Conservation (phyloP, 2,329 filamentous ascomycete genomes). For the Phaeosphaeria sp. region DNA sequence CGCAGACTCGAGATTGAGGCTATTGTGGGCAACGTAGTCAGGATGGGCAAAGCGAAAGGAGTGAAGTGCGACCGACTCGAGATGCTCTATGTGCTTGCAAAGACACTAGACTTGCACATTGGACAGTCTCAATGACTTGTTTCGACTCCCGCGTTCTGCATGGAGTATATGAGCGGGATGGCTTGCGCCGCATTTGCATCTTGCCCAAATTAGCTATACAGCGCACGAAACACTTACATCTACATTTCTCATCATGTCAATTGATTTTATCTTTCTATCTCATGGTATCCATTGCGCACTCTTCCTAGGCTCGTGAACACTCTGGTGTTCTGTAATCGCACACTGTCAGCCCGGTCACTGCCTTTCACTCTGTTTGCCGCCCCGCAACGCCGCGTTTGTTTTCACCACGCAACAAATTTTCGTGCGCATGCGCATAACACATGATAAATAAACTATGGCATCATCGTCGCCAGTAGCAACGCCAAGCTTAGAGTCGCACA, state of each 20-base stretch:
- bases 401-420: not conserved
- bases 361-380: not conserved
- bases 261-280: not conserved
- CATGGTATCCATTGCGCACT: not conserved
- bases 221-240: not conserved
- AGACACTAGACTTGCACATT: slow-evolving; percentile 50
- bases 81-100: slow-evolving; percentile 55
- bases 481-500: not conserved
- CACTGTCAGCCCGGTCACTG: not conserved
- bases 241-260: not conserved
- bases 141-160: not conserved
- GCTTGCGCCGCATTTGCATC: not conserved
- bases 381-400: not conserved
- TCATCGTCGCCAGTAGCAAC: not conserved
- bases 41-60: slow-evolving; percentile 49
- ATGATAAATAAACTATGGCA: not conserved
- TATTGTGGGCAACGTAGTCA: slow-evolving; percentile 57
- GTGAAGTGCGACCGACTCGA: slow-evolving; percentile 53
- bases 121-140: not conserved
- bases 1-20: slow-evolving; percentile 59
- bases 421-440: not conserved
- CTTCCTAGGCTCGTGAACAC: not conserved
- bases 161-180: not conserved
- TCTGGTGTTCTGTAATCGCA: not conserved
- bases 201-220: not conserved